These are phyloP conservation scores for Teratosphaeria nubilosa DNA, from an alignment of 2,329 filamentous ascomycete genomes.

Conservation along the genomic window DNA sequence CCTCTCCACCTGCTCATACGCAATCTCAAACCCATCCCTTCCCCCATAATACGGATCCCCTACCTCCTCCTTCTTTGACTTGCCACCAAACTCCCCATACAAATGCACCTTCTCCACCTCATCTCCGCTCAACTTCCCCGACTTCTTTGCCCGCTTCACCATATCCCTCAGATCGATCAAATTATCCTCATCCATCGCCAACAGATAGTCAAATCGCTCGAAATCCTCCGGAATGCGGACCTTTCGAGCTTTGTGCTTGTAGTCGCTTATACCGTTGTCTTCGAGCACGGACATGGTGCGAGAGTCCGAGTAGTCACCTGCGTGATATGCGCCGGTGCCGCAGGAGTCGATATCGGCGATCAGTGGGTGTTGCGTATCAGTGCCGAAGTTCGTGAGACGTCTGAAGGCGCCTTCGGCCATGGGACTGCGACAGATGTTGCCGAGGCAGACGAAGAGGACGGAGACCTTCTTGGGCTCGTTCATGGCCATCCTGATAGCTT, in stretches of 20 bases:
- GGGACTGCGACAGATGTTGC: slow-evolving; percentile 86
- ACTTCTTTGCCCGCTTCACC: slow-evolving; percentile 42
- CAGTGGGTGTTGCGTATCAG: slow-evolving; percentile 34
- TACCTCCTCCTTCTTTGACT: slow-evolving; percentile 52
- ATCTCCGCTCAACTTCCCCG: slow-evolving; percentile 28
- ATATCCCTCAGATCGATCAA: slow-evolving; percentile 57
- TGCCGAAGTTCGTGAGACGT: slow-evolving; percentile 50
- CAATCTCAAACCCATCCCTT: slow-evolving; percentile 65
- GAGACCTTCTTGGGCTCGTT: slow-evolving; percentile 39
- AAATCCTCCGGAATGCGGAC: slow-evolving; percentile 63
- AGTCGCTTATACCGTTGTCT: slow-evolving; percentile 58
- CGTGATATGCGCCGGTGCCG: slow-evolving; percentile 83
- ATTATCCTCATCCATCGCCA: slow-evolving; percentile 88
- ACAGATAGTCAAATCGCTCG: slow-evolving; percentile 77
- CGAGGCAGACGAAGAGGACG: slow-evolving; percentile 89
- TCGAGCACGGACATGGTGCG: slow-evolving; percentile 73
- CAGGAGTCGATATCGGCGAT: slow-evolving; percentile 73
- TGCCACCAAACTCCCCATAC: slow-evolving; percentile 72
- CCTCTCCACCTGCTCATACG: slow-evolving; percentile 72
- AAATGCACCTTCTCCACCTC: slow-evolving; percentile 39
- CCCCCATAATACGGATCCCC: slow-evolving; percentile 92
- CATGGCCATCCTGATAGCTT: not conserved
- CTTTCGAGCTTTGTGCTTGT: slow-evolving; percentile 66
- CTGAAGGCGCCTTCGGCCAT: slow-evolving; percentile 96
- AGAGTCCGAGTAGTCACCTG: slow-evolving; percentile 63